Conservation (phyloP, 805 yeast species). For the Ogataea paraovalis region DNA sequence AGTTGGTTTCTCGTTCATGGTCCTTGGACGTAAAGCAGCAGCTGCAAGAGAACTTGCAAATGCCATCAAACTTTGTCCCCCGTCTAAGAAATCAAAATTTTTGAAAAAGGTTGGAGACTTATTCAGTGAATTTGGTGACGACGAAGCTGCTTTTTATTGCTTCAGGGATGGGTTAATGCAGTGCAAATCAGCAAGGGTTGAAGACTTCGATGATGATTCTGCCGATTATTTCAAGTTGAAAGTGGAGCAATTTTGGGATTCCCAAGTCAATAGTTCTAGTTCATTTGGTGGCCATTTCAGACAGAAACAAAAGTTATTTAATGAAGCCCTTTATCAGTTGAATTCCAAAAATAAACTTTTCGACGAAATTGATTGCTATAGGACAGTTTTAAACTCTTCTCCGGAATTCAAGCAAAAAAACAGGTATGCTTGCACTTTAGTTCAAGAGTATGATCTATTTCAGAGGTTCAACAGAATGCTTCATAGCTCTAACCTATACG, state of each 20-base stretch:
- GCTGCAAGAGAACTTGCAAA: slow-evolving; percentile 19
- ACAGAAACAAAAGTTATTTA: slow-evolving; percentile 12
- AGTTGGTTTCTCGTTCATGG: slow-evolving; percentile 16
- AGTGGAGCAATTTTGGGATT: not conserved
- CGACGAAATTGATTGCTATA: slow-evolving; percentile 13
- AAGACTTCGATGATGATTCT: not conserved
- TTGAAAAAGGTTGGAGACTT: slow-evolving; percentile 15
- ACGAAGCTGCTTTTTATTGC: slow-evolving; percentile 13
- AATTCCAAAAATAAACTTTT: slow-evolving; percentile 10
- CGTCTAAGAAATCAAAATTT: slow-evolving; percentile 9
- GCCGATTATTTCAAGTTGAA: slow-evolving; percentile 2
- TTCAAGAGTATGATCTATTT: not conserved
- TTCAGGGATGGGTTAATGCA: slow-evolving; percentile 16
- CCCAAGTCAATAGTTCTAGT: slow-evolving; percentile 4
- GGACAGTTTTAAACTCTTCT: slow-evolving; percentile 4
- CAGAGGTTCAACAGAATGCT: slow-evolving; percentile 2
- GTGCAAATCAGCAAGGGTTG: slow-evolving; percentile 6
- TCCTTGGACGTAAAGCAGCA: slow-evolving; percentile 14
- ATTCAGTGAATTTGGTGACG: slow-evolving; percentile 12
- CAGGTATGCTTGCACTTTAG: slow-evolving; percentile 7
- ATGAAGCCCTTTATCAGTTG: slow-evolving; percentile 14
- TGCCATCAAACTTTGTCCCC: slow-evolving; percentile 11
- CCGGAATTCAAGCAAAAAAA: slow-evolving; percentile 1
- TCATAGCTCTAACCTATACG: slow-evolving; percentile 7
- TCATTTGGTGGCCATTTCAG: slow-evolving; percentile 13